Conservation (phyloP, 225 moss, liverwort and hornwort genomes). For the Pseudoscleropodium purum region DNA sequence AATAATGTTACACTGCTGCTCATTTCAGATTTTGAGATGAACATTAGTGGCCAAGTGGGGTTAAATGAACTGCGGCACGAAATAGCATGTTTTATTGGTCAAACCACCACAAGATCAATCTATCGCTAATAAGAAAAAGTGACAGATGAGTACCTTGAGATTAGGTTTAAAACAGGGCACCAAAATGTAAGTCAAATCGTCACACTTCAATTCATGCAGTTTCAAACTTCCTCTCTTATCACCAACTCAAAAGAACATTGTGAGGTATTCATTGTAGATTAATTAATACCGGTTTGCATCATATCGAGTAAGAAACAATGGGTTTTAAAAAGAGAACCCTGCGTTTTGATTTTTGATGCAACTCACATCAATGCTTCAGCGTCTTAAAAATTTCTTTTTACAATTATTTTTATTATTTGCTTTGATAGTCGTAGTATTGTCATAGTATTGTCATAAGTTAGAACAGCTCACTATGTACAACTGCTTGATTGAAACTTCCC, state of each 20-base stretch:
- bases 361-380: not conserved
- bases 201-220: not conserved
- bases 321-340: not conserved
- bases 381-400: not conserved
- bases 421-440: not conserved
- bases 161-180: no score
- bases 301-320: not conserved
- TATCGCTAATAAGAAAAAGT: no score
- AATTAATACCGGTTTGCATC: not conserved
- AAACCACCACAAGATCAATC: no score
- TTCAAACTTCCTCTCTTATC: not conserved
- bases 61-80: no score
- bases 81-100: no score
- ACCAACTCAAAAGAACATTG: not conserved
- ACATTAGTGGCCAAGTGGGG: no score
- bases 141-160: no score
- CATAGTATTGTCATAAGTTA: not conserved
- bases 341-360: not conserved
- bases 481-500: no score
- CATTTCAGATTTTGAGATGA: no score
- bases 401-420: not conserved
- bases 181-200: no score
- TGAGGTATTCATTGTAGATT: not conserved
- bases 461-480: not conserved
- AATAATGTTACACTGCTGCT: no score